phyloP scores from a whole-genome alignment of 495 filamentous ascomycete genomes.

The Ascodesmis nigricans region DNA sequence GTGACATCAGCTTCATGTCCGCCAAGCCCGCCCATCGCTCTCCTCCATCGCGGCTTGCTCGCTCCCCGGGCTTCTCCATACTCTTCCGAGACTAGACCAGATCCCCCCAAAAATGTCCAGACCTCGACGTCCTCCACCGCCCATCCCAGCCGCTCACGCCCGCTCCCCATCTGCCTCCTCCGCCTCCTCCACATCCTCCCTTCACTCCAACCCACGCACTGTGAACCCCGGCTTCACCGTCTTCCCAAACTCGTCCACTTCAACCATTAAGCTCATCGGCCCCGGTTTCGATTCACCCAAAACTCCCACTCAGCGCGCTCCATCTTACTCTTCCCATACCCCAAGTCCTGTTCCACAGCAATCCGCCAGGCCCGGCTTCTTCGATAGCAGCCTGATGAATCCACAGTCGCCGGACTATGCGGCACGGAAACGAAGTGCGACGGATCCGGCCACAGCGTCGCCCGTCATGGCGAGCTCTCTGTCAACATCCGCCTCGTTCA shows the following conservation, averaged over 20 bases:
- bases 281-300: slow-evolving; percentile 10
- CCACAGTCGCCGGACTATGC: too few species aligned
- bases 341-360: too few species aligned
- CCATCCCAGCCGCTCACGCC: slow-evolving; percentile 5
- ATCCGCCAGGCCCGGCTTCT: too few species aligned
- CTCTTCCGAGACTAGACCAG: slow-evolving; percentile 3
- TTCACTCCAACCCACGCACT: slow-evolving; percentile 9
- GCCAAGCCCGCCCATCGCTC: background rate
- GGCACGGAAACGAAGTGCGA: slow-evolving; percentile 19
- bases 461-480: slow-evolving; percentile 9
- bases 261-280: slow-evolving; percentile 17
- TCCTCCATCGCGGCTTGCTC: background rate
- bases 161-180: slow-evolving; percentile 21
- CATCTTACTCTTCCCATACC: too few species aligned
- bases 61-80: background rate
- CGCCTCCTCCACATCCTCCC: slow-evolving; percentile 16
- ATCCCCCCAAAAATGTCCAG: background rate
- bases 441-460: slow-evolving; percentile 16
- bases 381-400: too few species aligned
- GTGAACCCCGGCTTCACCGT: background rate
- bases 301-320: slow-evolving; percentile 3
- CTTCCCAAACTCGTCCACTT: slow-evolving; percentile 10
- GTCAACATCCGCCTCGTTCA: slow-evolving; percentile 4
- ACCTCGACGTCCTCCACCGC: background rate
- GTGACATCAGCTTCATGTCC: too few species aligned